phyloP scores from a whole-genome alignment of 768 basidiomycete genomes.

The Amanita thiersii region DNA sequence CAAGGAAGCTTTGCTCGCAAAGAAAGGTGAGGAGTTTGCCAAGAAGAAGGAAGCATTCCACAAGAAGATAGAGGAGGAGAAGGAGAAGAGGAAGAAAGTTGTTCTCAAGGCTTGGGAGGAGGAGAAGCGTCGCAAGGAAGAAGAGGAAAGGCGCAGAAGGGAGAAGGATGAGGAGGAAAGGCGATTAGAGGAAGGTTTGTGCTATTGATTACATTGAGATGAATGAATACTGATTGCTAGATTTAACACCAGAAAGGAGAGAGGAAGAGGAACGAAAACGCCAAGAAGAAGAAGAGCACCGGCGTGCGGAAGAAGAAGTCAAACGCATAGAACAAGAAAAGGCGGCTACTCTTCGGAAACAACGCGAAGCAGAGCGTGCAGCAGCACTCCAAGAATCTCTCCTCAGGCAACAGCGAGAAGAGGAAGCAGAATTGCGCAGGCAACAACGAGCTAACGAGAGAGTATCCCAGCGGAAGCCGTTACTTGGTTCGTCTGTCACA shows the following conservation, averaged over 20 bases:
- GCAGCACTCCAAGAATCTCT: conserved; percentile 47
- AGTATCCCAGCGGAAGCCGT: conserved; percentile 3
- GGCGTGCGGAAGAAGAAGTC: conserved; percentile 40
- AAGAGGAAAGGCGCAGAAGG: conserved; percentile 25
- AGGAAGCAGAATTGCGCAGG: conserved; percentile 53
- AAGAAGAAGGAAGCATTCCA: conserved; percentile 47
- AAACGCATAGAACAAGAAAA: conserved; percentile 61
- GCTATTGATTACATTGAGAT: background rate
- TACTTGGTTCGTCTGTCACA: background rate
- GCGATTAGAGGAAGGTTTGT: conserved; percentile 44
- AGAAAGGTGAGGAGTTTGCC: conserved; percentile 58
- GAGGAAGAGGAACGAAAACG: conserved; percentile 45
- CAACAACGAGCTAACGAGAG: conserved; percentile 32
- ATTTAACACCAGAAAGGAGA: conserved; percentile 29
- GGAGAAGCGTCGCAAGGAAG: conserved; percentile 34
- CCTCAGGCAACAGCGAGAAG: conserved; percentile 56
- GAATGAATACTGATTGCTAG: background rate
- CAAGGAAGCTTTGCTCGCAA: conserved; percentile 44
- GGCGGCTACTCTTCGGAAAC: conserved; percentile 36
- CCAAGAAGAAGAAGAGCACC: conserved; percentile 42
- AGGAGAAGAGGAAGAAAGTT: conserved; percentile 55
- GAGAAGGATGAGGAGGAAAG: conserved; percentile 50
- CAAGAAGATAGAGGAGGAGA: conserved; percentile 78
- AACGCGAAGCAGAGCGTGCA: conserved; percentile 42
- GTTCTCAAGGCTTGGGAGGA: conserved; percentile 55